Conservation (phyloP, 345 rosid genomes). For the Salix udensis region DNA sequence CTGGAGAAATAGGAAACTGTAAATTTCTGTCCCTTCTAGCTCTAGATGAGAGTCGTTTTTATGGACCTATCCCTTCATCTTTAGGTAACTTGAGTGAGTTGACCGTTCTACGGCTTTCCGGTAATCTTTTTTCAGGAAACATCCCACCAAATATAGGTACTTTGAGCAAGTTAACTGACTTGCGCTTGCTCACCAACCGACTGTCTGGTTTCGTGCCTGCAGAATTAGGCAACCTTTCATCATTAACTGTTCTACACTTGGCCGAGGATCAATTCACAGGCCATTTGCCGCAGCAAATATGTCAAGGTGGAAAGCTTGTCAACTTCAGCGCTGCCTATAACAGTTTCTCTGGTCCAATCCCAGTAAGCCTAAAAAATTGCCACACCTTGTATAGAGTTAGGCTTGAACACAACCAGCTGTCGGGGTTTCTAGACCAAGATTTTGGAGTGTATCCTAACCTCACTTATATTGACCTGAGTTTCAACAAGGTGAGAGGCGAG, state of each 20-base stretch:
- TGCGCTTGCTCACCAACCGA: slow-evolving; percentile 11
- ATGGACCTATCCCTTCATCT: slow-evolving; percentile 6
- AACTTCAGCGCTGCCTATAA: slow-evolving; percentile 24
- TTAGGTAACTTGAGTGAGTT: slow-evolving; percentile 20
- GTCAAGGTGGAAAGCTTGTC: slow-evolving; percentile 20
- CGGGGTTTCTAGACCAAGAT: slow-evolving; percentile 21
- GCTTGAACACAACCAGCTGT: slow-evolving; percentile 27
- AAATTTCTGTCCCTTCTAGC: slow-evolving; percentile 12
- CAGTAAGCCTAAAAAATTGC: slow-evolving; percentile 27
- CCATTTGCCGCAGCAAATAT: slow-evolving; percentile 23
- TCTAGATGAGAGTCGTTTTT: slow-evolving; percentile 9
- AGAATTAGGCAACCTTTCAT: slow-evolving; percentile 24
- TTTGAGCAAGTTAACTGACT: slow-evolving; percentile 18
- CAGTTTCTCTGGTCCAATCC: slow-evolving; percentile 32
- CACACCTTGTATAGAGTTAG: slow-evolving; percentile 21
- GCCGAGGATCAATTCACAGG: slow-evolving; percentile 28
- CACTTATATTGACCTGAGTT: slow-evolving; percentile 29
- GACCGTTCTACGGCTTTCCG: slow-evolving; percentile 1
- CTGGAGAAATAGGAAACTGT: slow-evolving; percentile 16
- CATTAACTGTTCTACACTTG: slow-evolving; percentile 18
- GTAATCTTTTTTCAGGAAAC: slow-evolving; percentile 20
- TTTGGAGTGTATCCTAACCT: slow-evolving; percentile 34
- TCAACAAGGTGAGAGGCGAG: slow-evolving; percentile 28
- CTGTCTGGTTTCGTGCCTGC: slow-evolving; percentile 26
- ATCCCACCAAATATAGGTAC: slow-evolving; percentile 12